A percentile compares a stretch with the other conserved stretches of the same genome.
Evolutionary conservation across 805 yeast genomes (phyloP).

Genomic region (Suhomyces vadensis): DNA sequence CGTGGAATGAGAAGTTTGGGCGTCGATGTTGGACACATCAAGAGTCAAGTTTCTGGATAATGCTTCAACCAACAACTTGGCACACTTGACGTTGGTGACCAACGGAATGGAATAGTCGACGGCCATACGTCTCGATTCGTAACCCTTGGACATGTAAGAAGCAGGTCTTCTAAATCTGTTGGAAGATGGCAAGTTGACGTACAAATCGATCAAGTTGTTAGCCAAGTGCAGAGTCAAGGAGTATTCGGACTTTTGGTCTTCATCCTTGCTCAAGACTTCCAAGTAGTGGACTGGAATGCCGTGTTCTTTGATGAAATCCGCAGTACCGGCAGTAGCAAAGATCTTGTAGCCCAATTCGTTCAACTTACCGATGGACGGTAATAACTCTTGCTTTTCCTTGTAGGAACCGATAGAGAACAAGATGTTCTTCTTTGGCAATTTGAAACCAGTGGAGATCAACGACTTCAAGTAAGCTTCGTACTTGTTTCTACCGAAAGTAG

Average conservation of each 20-base stretch:
- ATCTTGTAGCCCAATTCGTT: constrained; percentile 83
- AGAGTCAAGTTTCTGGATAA: constrained; percentile 67
- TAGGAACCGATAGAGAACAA: constrained; percentile 92
- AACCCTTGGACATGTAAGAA: constrained; percentile 95
- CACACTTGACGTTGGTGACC: constrained; percentile 96
- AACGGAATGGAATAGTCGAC: constrained; percentile 97
- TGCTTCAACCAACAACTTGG: constrained; percentile 95
- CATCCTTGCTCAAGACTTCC: constrained; percentile 76
- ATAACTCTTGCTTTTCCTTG: constrained; percentile 91
- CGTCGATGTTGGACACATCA: constrained; percentile 74
- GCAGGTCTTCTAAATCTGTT: constrained; percentile 99
- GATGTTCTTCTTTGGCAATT: constrained; percentile 91
- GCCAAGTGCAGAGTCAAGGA: constrained; percentile 96
- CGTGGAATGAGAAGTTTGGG: constrained; percentile 87
- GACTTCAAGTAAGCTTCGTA: constrained; percentile 97
- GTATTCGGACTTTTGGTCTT: constrained; percentile 86
- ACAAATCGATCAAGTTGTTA: constrained; percentile 91
- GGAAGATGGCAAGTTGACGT: constrained; percentile 94
- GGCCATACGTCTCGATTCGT: constrained; percentile 99
- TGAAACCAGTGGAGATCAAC: constrained; percentile 91
- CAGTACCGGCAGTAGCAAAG: constrained; percentile 99
- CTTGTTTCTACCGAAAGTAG: constrained; percentile 93
- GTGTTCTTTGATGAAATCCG: constrained; percentile 96
- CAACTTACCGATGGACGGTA: constrained; percentile 82
- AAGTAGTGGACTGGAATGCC: constrained; percentile 91